These are phyloP conservation scores for Picea glauca DNA, from an alignment of 75 land plant genomes.

Conservation along the genomic window DNA sequence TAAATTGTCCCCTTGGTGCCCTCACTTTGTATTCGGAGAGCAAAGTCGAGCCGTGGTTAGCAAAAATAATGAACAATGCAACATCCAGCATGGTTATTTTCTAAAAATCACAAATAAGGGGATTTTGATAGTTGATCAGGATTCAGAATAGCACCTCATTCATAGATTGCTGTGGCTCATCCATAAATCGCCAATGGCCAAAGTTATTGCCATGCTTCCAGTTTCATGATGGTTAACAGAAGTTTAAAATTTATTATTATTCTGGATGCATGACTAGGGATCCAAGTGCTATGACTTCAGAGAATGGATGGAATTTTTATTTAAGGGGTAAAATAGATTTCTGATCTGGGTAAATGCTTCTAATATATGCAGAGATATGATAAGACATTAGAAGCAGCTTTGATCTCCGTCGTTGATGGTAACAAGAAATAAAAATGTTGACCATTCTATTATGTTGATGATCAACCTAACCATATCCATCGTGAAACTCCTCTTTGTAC, in stretches of 20 bases:
- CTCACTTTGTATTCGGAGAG: background rate
- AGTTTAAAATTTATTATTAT: no score
- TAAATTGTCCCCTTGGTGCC: background rate
- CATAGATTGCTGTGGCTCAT: no score
- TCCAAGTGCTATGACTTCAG: background rate
- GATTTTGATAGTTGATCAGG: background rate
- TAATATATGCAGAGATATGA: background rate
- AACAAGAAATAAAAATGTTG: background rate
- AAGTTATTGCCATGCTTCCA: no score
- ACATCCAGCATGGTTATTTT: background rate
- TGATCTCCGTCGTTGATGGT: background rate
- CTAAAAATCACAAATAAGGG: background rate
- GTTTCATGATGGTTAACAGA: no score
- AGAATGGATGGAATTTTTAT: no score
- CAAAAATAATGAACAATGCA: background rate
- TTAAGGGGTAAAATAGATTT: background rate
- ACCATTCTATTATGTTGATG: background rate
- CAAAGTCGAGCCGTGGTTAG: background rate
- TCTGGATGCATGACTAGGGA: no score
- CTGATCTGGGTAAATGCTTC: background rate
- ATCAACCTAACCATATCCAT: background rate
- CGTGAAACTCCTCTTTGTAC: background rate
- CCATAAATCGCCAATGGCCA: no score
- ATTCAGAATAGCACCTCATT: background rate
- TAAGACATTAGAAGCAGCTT: background rate